Base-by-base conservation (phyloP, 305 asterid species). In the Rubia balearica region DNA sequence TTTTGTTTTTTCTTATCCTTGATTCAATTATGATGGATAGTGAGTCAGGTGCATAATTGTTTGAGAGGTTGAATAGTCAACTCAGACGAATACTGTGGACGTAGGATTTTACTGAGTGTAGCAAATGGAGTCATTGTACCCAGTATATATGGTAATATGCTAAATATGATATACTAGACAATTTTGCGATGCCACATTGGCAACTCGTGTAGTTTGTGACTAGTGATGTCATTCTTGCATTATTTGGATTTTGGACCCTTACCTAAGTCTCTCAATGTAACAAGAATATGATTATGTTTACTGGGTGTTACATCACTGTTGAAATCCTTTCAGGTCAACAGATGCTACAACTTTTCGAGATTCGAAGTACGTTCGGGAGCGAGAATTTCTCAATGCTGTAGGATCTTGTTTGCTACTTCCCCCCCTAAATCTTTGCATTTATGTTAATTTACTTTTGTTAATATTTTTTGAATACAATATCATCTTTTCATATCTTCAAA, bases 341-440 rank as follows among this genome's bases (percentile, higher is more conserved):
- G 90, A 93, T 83, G 98, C 96, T 72, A 89, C 93, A 8, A 87
- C 98, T 16, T 82, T 82, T 70, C 97, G 98, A 74, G 98, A 93
- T 78, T 93, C 98, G 61, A 90, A 88, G 78, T 90, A 85, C 81
- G 85, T 81, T 75, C 91, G 95, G 67, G 97, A 93, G 86, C 84
- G 94, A 79, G 98, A 93, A 74, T 93, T 93, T 82, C 87, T 93
- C 46, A 84, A 89, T 90, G 92, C 85, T 65, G 98, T 92, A 86
- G 61, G 89, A 64, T 73, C 71, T 41, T 10, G 8, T 38, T 59
- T 72, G 51, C 59, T 27, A 64, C 51, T 67, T 63, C 21, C 65
- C 60, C 33, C 24, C 33, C 24, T 14, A 16, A 70, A 5, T 75
- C 17, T 57, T 42, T 40, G 30, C 24, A 17, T 33, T 33, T 33